Conservation (phyloP, 2,329 filamentous ascomycete species). For the Claviceps spartinae region DNA sequence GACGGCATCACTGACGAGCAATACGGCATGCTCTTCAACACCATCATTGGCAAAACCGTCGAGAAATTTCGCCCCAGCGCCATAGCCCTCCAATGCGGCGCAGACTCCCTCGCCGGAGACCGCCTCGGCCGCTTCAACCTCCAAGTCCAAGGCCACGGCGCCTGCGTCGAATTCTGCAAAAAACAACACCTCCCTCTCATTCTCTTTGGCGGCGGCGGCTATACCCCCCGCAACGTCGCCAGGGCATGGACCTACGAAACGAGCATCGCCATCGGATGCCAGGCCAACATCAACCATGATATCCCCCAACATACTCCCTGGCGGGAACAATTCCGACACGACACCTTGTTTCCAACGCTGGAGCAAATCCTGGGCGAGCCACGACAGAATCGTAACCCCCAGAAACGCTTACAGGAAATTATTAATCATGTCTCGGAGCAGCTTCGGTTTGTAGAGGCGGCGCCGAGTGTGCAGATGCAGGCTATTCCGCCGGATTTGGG, state of each 20-base stretch:
- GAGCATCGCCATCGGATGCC: conserved; percentile 67
- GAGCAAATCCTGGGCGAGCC: conserved; percentile 55
- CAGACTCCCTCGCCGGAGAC: conserved; percentile 87
- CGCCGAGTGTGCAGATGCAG: conserved; percentile 77
- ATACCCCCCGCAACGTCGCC: conserved; percentile 92
- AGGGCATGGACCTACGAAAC: conserved; percentile 97
- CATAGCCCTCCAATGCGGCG: conserved; percentile 90
- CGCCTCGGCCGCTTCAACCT: conserved; percentile 91
- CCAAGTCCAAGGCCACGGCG: conserved; percentile 86
- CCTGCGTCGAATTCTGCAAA: conserved; percentile 84
- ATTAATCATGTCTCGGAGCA: conserved; percentile 72
- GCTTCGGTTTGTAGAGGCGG: conserved; percentile 68
- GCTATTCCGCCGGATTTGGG: conserved; percentile 66
- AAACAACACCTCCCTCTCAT: conserved; percentile 67
- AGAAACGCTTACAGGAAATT: conserved; percentile 62
- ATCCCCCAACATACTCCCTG: conserved; percentile 75
- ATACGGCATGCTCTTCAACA: conserved; percentile 75
- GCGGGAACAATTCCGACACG: conserved; percentile 76
- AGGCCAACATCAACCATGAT: conserved; percentile 53
- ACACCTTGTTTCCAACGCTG: conserved; percentile 80
- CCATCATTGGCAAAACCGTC: conserved; percentile 64
- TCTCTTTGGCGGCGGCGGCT: conserved; percentile 86
- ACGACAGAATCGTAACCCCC: conserved; percentile 64
- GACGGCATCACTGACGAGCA: conserved; percentile 87
- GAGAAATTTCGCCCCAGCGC: conserved; percentile 76